These are phyloP conservation scores for Colletotrichum tropicale DNA, from an alignment of 2,329 filamentous ascomycete species.

Conservation along the genomic window DNA sequence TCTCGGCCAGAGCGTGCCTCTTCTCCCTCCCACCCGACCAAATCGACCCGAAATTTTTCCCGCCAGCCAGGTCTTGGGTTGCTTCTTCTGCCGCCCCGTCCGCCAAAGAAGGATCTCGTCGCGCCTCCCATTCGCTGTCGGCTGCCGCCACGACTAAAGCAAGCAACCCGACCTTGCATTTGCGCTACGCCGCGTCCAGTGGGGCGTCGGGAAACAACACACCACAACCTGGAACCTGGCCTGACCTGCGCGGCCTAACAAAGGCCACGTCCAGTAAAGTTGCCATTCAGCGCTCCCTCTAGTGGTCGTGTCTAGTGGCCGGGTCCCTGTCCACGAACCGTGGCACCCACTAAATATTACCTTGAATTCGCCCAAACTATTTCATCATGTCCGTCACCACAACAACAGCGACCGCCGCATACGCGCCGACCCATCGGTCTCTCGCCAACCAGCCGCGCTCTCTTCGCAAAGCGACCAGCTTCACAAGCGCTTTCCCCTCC, in stretches of 20 bases:
- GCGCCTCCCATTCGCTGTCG: slow-evolving; percentile 3
- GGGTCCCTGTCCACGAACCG: slow-evolving; percentile 4
- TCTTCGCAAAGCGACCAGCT: slow-evolving; percentile 46
- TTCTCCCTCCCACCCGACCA: background rate
- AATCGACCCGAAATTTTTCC: slow-evolving; percentile 4
- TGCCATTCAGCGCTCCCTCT: background rate
- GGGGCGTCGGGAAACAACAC: slow-evolving; percentile 11
- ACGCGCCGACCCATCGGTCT: slow-evolving; percentile 21
- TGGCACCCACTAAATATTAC: slow-evolving; percentile 8
- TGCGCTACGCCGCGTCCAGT: background rate
- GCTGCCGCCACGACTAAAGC: background rate
- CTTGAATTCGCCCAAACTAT: background rate
- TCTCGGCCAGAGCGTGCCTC: background rate
- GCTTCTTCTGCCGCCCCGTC: background rate
- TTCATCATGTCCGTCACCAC: slow-evolving; percentile 21
- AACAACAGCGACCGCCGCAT: slow-evolving; percentile 20
- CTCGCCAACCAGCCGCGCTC: slow-evolving; percentile 31
- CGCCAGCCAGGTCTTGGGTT: background rate
- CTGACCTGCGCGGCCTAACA: slow-evolving; percentile 7
- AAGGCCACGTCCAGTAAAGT: slow-evolving; percentile 6
- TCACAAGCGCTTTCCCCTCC: slow-evolving; percentile 36
- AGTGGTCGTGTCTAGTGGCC: background rate
- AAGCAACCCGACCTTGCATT: slow-evolving; percentile 5
- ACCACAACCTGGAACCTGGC: slow-evolving; percentile 14
- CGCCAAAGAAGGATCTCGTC: background rate